A percentile compares a stretch with the other conserved stretches of the same genome.
These are phyloP conservation scores for Malassezia caprae DNA, from an alignment of 1,284 basidiomycete species.

Conservation along the genomic window DNA sequence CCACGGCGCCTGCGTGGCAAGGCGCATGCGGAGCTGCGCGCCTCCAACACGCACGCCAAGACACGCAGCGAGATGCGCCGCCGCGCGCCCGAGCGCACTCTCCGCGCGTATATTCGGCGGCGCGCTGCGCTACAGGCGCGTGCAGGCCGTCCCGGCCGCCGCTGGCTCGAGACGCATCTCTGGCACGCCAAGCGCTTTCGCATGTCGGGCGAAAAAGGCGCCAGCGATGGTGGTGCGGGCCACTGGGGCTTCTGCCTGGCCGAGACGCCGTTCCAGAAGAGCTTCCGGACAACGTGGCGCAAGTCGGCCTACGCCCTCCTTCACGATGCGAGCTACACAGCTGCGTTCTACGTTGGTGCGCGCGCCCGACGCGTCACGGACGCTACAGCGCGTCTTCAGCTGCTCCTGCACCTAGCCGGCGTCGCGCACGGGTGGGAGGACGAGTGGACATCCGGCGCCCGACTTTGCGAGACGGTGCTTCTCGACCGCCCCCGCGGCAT, in stretches of 20 bases:
- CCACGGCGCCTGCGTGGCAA: slow-evolving; percentile 36
- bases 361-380: background rate
- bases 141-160: slow-evolving; percentile 20
- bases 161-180: slow-evolving; percentile 47
- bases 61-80: slow-evolving; percentile 29
- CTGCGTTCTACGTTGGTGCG: slow-evolving; percentile 23
- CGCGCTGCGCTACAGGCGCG: slow-evolving; percentile 23
- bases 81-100: slow-evolving; percentile 24
- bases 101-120: slow-evolving; percentile 22
- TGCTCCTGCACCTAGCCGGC: slow-evolving; percentile 5
- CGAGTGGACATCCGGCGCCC: slow-evolving; percentile 4
- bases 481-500: background rate
- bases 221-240: slow-evolving; percentile 19
- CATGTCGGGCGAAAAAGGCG: slow-evolving; percentile 35
- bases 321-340: slow-evolving; percentile 38
- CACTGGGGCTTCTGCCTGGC: slow-evolving; percentile 37
- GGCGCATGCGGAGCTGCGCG: slow-evolving; percentile 35
- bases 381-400: slow-evolving; percentile 10
- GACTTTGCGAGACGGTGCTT: slow-evolving; percentile 3
- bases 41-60: slow-evolving; percentile 33
- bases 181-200: slow-evolving; percentile 47
- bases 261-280: slow-evolving; percentile 41
- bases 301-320: slow-evolving; percentile 21
- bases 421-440: slow-evolving; percentile 15
- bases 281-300: slow-evolving; percentile 31